These are phyloP conservation scores for Sphagnum magellanicum DNA, from an alignment of 228 moss, liverwort and hornwort genomes.

Conservation along the genomic window DNA sequence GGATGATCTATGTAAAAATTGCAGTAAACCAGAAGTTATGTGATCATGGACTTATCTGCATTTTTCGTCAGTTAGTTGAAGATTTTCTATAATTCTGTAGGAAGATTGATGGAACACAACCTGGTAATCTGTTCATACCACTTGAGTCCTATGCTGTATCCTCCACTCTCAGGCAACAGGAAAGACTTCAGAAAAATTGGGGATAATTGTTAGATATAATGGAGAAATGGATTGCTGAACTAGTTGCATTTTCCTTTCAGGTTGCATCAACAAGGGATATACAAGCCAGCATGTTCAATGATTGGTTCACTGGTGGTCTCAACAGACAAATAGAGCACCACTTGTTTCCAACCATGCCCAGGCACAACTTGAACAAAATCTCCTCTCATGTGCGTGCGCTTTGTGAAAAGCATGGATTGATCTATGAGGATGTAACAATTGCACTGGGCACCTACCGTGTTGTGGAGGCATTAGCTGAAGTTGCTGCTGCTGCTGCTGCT, in stretches of 20 bases:
- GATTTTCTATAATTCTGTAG: too few species aligned
- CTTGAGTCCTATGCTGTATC: too few species aligned
- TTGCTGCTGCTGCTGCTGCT: constrained; percentile 51
- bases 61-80: too few species aligned
- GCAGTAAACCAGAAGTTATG: too few species aligned
- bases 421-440: constrained; percentile 76
- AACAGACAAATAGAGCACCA: constrained; percentile 99
- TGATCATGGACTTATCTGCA: too few species aligned
- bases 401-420: constrained; percentile 78
- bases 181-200: too few species aligned
- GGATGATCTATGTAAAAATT: too few species aligned
- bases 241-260: constrained; percentile 9
- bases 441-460: constrained; percentile 57
- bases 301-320: constrained; percentile 97
- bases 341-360: constrained; percentile 79
- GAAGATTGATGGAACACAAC: too few species aligned
- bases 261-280: constrained; percentile 75
- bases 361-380: constrained; percentile 79
- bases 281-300: constrained; percentile 71
- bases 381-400: constrained; percentile 64
- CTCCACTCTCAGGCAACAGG: too few species aligned
- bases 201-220: too few species aligned
- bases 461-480: constrained; percentile 63
- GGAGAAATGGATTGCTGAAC: too few species aligned
- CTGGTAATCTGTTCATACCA: too few species aligned